Percentiles rank a stretch among this genome's conserved stretches.
Evolutionary conservation across 768 basidiomycete genomes (phyloP).

Genomic region (Suillus placidus): DNA sequence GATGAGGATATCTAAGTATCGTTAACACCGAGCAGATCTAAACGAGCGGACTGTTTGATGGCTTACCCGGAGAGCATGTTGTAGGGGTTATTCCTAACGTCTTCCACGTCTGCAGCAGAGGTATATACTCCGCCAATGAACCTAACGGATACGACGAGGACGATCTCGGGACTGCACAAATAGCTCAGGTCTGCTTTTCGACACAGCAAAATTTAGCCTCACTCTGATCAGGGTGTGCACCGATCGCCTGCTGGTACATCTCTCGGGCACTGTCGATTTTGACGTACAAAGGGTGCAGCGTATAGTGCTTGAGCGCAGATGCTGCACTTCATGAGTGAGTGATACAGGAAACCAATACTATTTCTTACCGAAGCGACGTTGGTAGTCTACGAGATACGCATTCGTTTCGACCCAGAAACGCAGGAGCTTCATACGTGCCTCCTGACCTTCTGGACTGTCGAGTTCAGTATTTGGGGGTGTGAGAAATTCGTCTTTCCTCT

Average conservation of each 20-base stretch:
- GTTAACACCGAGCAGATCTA: constrained; percentile 6
- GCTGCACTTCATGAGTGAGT: constrained; percentile 37
- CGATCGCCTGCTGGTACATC: constrained; percentile 71
- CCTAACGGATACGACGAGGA: constrained; percentile 40
- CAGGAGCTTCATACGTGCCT: constrained; percentile 62
- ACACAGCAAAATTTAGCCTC: constrained; percentile 23
- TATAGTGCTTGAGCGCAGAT: constrained; percentile 47
- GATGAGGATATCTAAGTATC: constrained; percentile 59
- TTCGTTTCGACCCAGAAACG: constrained; percentile 80
- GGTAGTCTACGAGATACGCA: constrained; percentile 67
- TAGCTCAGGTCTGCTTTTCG: constrained; percentile 10
- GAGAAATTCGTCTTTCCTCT: constrained; percentile 43
- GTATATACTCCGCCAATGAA: constrained; percentile 41
- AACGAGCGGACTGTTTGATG: not conserved
- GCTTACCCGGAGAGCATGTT: constrained; percentile 65
- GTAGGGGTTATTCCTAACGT: constrained; percentile 67
- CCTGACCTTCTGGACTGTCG: constrained; percentile 45
- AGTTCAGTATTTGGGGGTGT: constrained; percentile 59
- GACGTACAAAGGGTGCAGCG: constrained; percentile 46
- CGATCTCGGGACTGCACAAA: constrained; percentile 54
- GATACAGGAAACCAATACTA: constrained; percentile 12
- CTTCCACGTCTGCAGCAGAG: constrained; percentile 44
- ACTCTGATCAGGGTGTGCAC: constrained; percentile 82
- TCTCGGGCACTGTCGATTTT: constrained; percentile 63
- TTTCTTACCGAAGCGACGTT: constrained; percentile 46